A percentile compares a stretch with the other conserved stretches of the same genome.
phyloP scores from a whole-genome alignment of 1,139 yeast genomes.

The Williopsis jadinii region DNA sequence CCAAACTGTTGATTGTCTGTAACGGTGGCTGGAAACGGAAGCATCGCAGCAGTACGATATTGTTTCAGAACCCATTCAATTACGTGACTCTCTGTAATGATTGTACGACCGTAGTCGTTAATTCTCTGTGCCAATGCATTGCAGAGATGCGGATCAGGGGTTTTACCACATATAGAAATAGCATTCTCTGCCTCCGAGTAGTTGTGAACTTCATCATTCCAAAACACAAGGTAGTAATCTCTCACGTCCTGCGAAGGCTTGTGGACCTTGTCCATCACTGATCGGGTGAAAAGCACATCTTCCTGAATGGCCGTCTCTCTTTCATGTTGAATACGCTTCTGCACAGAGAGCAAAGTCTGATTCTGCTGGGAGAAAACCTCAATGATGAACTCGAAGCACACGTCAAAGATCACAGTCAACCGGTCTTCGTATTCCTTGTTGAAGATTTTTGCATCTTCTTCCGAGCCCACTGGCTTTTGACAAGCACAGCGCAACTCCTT shows the following conservation, averaged over 20 bases:
- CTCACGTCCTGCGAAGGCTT: slow-evolving; percentile 12
- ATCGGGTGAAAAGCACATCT: slow-evolving; percentile 3
- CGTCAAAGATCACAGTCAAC: slow-evolving; percentile 29
- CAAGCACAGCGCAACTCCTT: slow-evolving; percentile 38
- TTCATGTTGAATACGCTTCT: neutral
- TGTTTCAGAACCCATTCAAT: no score
- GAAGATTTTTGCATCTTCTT: slow-evolving; percentile 40
- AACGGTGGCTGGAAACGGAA: slow-evolving; percentile 44
- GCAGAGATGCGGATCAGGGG: no score
- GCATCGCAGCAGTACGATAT: no score
- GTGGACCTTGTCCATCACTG: slow-evolving; percentile 4
- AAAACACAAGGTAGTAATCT: slow-evolving; percentile 41
- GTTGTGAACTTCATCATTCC: slow-evolving; percentile 73
- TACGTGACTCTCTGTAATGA: no score
- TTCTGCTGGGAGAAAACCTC: slow-evolving; percentile 31
- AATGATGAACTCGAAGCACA: slow-evolving; percentile 41
- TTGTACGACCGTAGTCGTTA: slow-evolving; percentile 20
- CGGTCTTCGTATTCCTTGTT: slow-evolving; percentile 38
- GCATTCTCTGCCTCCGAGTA: slow-evolving; percentile 30
- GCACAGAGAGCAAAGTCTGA: slow-evolving; percentile 13
- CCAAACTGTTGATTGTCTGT: slow-evolving; percentile 39
- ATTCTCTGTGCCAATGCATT: slow-evolving; percentile 15
- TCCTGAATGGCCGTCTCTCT: neutral
- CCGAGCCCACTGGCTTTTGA: slow-evolving; percentile 24
- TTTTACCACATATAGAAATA: slow-evolving; percentile 31